Evolutionary conservation across 768 basidiomycete genomes (phyloP), one percentile per base, ranked within the genome.

Genomic region (Russula virescens): DNA sequence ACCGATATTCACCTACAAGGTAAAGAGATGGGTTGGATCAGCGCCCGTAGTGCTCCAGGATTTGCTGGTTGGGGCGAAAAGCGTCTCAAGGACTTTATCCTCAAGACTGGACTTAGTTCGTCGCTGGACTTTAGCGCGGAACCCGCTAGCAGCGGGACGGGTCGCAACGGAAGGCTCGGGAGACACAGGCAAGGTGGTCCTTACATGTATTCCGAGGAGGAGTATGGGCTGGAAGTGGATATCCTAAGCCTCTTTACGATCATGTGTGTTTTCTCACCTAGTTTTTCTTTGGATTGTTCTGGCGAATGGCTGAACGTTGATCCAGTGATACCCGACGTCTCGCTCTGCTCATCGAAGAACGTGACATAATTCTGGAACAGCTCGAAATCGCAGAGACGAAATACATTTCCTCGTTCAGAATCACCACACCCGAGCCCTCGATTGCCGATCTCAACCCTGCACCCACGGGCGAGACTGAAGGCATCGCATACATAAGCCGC

Each of bases 321-420:
- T 26, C 10, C 62, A 92, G 89, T 26, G 87, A 91, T 69, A 91
- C 88, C 0, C 79, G 81, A 16, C 78, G 78, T 4, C 76, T 92
- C n/a, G 82, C 84, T 0, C 66, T 82, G 7, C 81, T 92, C 31
- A 88, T 92, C 47, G 83, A 85, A 48, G 85, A 91, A 70, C 80
- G 91, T 31, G 89, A 91, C 64, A 80, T 82, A 68, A 83, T 91
- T 23, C 73, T 93, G n/a, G 85, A 89, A 66, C 84, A 88, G 64
- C 78, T 93, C 10, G 90, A 93, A 75, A 82, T 86, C 56, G 88
- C 89, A 13, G 90, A 91, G 75, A 83, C 86, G 13, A 82, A 80
- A 68, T 94, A 91, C 68, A 89, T 90, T 65, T 78, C 79, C 60
- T 91, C 87, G 5, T 92, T 91, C 77, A 77, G 82, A 18, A 75